A percentile compares a stretch with the other conserved stretches of the same genome.
These are phyloP conservation scores for Daldinia sp. DNA, from an alignment of 2,329 filamentous ascomycete genomes.

Conservation along the genomic window DNA sequence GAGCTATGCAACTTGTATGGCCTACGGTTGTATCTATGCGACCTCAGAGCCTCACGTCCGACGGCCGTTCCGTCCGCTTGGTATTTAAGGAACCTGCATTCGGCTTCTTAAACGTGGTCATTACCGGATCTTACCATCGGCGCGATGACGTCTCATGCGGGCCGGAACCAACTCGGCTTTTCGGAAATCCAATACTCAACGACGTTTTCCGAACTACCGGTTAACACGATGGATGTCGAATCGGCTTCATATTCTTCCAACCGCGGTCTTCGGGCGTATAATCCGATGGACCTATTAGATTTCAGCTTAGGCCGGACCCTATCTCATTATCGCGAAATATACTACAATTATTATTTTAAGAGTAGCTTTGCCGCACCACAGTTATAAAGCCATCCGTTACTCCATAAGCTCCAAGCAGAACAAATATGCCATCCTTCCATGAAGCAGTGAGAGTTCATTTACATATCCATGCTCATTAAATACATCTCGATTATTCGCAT, in stretches of 20 bases:
- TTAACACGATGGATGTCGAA: constrained; percentile 9
- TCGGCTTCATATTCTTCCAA: constrained; percentile 23
- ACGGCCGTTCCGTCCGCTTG: constrained; percentile 29
- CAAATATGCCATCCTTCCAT: constrained; percentile 13
- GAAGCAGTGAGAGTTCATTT: constrained; percentile 39
- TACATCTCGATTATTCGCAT: constrained; percentile 97
- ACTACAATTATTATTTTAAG: constrained; percentile 16
- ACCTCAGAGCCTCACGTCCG: constrained; percentile 32
- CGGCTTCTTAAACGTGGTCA: constrained; percentile 28
- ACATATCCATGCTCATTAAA: constrained; percentile 85
- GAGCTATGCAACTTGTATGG: constrained; percentile 24
- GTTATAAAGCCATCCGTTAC: constrained; percentile 33
- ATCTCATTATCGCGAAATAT: constrained; percentile 29
- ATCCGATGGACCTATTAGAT: constrained; percentile 8
- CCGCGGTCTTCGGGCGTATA: constrained; percentile 13
- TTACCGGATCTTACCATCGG: constrained; percentile 30
- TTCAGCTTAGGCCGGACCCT: constrained; percentile 6
- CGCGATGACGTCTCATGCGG: constrained; percentile 30
- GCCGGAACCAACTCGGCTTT: constrained; percentile 34
- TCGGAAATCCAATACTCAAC: constrained; percentile 28
- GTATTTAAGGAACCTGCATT: constrained; percentile 31
- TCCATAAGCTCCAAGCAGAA: constrained; percentile 38
- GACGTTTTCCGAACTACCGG: constrained; percentile 28
- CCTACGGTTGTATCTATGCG: constrained; percentile 23
- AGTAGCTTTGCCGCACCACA: constrained; percentile 18